Evolutionary conservation across 345 rosid genomes (phyloP).

Genomic region (Eucalyptus rudis): DNA sequence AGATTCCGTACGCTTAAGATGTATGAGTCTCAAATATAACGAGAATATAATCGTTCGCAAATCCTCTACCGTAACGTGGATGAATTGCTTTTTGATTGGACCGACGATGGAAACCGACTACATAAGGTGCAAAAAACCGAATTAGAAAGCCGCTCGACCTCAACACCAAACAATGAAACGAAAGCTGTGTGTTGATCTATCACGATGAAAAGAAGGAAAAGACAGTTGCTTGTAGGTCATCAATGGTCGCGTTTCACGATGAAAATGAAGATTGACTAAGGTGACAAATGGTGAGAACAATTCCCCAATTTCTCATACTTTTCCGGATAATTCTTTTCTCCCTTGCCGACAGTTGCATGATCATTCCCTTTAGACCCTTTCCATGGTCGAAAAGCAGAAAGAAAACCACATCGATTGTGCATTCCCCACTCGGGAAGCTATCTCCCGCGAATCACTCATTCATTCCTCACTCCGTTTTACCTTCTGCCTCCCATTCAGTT

Average conservation of each 20-base stretch:
- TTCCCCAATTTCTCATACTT: background rate
- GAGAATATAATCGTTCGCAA: background rate
- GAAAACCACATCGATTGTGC: background rate
- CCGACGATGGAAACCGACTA: background rate
- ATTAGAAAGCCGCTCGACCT: background rate
- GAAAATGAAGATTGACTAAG: background rate
- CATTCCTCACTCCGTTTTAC: background rate
- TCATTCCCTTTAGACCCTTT: background rate
- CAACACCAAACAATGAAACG: background rate
- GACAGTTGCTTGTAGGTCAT: background rate
- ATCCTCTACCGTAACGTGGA: background rate
- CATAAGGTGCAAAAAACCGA: background rate
- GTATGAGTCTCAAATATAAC: background rate
- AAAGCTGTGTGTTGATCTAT: background rate
- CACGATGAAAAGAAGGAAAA: background rate
- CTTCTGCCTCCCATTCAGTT: background rate
- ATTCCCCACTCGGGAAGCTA: background rate
- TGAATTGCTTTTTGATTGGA: background rate
- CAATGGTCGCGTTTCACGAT: background rate
- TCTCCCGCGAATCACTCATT: background rate
- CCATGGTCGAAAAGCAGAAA: background rate
- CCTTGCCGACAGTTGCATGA: background rate
- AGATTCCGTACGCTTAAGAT: background rate
- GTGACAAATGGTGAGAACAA: background rate
- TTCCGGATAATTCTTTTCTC: background rate